phyloP scores from a whole-genome alignment of 495 filamentous ascomycete genomes.

The Extremus antarcticus region DNA sequence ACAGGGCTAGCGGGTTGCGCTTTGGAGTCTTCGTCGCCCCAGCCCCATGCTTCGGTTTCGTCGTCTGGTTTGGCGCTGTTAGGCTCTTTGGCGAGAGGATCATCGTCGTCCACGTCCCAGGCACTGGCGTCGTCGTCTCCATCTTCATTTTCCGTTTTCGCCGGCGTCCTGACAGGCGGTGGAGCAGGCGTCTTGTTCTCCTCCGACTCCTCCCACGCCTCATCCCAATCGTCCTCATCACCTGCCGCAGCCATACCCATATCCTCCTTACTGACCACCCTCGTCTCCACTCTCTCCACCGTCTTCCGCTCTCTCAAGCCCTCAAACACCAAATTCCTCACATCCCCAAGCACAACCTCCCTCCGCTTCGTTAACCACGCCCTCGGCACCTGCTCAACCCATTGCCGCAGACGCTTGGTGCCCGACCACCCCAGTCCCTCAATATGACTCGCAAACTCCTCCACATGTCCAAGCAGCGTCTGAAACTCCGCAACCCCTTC shows the following conservation, averaged over 20 bases:
- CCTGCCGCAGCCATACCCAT: constrained; percentile 1
- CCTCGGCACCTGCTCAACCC: constrained; percentile 66
- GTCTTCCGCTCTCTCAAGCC: constrained; percentile 51
- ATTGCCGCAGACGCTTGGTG: constrained; percentile 59
- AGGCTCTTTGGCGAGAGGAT: constrained; percentile 16
- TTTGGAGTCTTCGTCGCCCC: constrained; percentile 46
- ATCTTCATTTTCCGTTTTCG: constrained; percentile 37
- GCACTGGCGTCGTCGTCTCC: constrained; percentile 52
- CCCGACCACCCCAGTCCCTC: constrained; percentile 56
- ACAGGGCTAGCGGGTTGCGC: constrained; percentile 4
- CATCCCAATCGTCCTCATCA: constrained; percentile 58
- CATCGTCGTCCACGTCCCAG: constrained; percentile 51
- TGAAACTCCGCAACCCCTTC: constrained; percentile 60
- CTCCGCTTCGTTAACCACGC: constrained; percentile 81
- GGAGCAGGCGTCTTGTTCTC: constrained; percentile 27
- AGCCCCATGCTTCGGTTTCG: constrained; percentile 59
- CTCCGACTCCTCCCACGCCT: constrained; percentile 53
- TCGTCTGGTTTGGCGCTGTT: constrained; percentile 28
- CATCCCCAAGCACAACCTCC: constrained; percentile 61
- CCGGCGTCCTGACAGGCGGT: constrained; percentile 10
- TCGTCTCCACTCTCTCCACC: constrained; percentile 78
- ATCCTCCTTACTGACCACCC: constrained; percentile 59
- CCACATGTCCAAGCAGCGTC: constrained; percentile 46
- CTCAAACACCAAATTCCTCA: constrained; percentile 54
- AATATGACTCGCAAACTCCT: constrained; percentile 51